These are phyloP conservation scores for Yamadazyma buinensis DNA, from an alignment of 1,139 yeast genomes.

Conservation along the genomic window DNA sequence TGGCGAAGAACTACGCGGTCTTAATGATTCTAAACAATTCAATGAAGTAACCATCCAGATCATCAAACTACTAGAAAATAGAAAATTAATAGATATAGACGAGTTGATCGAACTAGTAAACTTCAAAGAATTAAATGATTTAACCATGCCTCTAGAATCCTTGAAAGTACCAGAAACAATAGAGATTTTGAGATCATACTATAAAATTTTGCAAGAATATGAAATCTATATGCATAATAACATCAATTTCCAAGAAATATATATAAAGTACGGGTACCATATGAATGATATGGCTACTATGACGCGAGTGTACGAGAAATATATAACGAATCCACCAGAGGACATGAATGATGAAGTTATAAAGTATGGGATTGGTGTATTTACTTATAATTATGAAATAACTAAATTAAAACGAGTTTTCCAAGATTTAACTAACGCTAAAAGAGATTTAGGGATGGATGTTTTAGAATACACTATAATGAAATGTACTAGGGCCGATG, in stretches of 20 bases:
- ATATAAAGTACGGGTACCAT: conserved; percentile 10
- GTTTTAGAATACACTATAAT: conserved; percentile 27
- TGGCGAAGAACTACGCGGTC: not conserved
- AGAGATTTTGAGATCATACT: not conserved
- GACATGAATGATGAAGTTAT: conserved; percentile 22
- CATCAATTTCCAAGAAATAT: conserved; percentile 9
- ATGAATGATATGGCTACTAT: conserved; percentile 7
- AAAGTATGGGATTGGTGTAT: conserved; percentile 28
- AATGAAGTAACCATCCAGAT: not conserved
- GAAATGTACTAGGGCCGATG: conserved; percentile 22
- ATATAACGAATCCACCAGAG: conserved; percentile 6
- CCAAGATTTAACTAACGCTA: conserved; percentile 10
- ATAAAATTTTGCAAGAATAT: not conserved
- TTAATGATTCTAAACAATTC: not conserved
- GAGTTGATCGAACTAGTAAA: not conserved
- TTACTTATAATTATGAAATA: conserved; percentile 29
- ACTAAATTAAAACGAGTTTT: conserved; percentile 24
- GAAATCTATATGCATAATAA: conserved; percentile 3
- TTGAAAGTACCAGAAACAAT: not conserved
- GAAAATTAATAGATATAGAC: not conserved
- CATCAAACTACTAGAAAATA: not conserved
- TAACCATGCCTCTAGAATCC: conserved; percentile 2
- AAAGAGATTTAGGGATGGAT: conserved; percentile 17
- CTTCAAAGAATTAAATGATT: not conserved
- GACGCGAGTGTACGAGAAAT: conserved; percentile 5